These are phyloP conservation scores for Hypoxylon crocopeplum DNA, from an alignment of 495 filamentous ascomycete genomes.

Conservation along the genomic window DNA sequence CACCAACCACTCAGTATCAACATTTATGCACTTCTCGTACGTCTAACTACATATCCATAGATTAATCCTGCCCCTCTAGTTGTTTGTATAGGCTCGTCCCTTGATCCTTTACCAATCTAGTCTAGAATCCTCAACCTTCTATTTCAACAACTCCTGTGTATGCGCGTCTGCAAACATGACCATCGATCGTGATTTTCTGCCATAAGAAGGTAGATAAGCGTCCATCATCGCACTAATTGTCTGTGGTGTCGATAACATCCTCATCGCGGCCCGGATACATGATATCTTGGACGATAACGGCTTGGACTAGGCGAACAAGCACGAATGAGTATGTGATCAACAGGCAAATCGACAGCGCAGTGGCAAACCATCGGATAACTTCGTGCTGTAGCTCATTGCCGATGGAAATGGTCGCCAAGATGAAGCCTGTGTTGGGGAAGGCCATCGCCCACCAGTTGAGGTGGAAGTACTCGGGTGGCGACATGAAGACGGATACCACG, in stretches of 20 bases:
- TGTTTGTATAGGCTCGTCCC: background rate
- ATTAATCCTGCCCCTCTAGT: no score
- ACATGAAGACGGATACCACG: slow-evolving; percentile 55
- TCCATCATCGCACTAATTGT: slow-evolving; percentile 1
- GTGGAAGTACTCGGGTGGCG: slow-evolving; percentile 57
- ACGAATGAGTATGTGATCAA: slow-evolving; percentile 65
- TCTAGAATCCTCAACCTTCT: background rate
- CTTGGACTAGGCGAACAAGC: slow-evolving; percentile 56
- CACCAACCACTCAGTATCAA: no score
- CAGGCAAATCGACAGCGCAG: slow-evolving; percentile 60
- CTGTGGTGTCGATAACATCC: slow-evolving; percentile 47
- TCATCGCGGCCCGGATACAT: slow-evolving; percentile 72
- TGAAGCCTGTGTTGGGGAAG: slow-evolving; percentile 67
- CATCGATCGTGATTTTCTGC: background rate
- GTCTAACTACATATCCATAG: no score
- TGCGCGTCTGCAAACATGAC: background rate
- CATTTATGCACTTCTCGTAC: no score
- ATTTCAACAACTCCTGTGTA: background rate
- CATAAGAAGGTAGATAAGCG: background rate
- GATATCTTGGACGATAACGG: slow-evolving; percentile 62
- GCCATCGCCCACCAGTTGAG: slow-evolving; percentile 65
- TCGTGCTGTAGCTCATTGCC: slow-evolving; percentile 51
- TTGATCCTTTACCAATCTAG: background rate
- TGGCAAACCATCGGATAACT: slow-evolving; percentile 53
- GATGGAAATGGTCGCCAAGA: slow-evolving; percentile 56